Conservation (phyloP, 2,329 filamentous ascomycete genomes). For the Leptoxyphium fumago region DNA sequence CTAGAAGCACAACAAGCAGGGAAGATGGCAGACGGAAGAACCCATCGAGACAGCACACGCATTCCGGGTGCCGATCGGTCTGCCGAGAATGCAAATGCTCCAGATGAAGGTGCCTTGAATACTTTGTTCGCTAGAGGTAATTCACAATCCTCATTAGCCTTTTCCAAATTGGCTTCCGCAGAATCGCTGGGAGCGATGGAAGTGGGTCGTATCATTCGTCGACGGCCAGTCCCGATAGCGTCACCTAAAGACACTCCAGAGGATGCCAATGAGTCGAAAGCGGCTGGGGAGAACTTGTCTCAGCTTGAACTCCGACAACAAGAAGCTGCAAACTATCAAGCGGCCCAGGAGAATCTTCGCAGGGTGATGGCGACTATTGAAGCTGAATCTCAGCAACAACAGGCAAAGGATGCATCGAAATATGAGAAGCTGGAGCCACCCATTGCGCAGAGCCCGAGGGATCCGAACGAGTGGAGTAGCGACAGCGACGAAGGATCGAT, state of each 20-base stretch:
- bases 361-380: conserved; percentile 38
- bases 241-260: conserved; percentile 25
- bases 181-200: too few species aligned
- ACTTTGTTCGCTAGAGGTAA: conserved; percentile 40
- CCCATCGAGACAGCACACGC: neutral
- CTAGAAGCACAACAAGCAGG: conserved; percentile 10
- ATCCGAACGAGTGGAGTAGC: conserved; percentile 9
- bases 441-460: conserved; percentile 33
- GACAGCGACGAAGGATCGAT: neutral
- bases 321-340: neutral
- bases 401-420: conserved; percentile 2
- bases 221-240: too few species aligned
- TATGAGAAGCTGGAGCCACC: conserved; percentile 29
- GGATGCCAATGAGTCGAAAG: conserved; percentile 56
- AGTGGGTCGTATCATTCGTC: too few species aligned
- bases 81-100: neutral
- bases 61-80: neutral
- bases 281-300: conserved; percentile 55
- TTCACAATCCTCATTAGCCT: conserved; percentile 20
- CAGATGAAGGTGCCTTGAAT: neutral
- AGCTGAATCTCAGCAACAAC: conserved; percentile 15
- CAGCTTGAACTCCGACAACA: conserved; percentile 28
- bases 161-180: too few species aligned
- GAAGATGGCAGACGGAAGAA: neutral
- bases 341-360: conserved; percentile 25